Conservation (phyloP, 108 stramenopile species). For the Aureococcus anophagefferens region DNA sequence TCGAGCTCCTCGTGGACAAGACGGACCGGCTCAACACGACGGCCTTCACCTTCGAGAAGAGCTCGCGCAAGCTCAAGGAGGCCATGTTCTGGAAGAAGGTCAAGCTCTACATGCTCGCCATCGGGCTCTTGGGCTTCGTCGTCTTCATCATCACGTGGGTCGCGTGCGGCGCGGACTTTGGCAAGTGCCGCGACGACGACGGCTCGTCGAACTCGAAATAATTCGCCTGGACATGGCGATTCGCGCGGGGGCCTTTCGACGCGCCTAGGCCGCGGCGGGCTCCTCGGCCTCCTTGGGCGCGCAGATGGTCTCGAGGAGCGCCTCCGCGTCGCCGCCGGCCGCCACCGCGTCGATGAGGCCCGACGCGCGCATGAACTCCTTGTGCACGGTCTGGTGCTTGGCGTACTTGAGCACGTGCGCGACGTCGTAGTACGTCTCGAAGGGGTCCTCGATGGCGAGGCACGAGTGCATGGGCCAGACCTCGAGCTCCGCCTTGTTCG, state of each 20-base stretch:
- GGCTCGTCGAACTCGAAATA: too few species aligned
- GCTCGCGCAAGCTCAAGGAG: slow-evolving; percentile 4
- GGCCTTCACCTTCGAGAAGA: slow-evolving; percentile 25
- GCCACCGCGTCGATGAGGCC: background rate
- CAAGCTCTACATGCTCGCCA: slow-evolving; percentile 15
- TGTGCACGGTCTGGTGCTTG: slow-evolving; percentile 60
- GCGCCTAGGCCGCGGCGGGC: too few species aligned
- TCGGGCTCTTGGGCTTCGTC: slow-evolving; percentile 8
- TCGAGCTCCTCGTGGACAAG: slow-evolving; percentile 56
- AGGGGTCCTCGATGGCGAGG: slow-evolving; percentile 96
- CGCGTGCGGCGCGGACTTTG: background rate
- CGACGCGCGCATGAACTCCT: slow-evolving; percentile 43
- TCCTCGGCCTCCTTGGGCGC: background rate
- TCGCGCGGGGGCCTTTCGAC: too few species aligned
- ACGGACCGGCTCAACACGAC: slow-evolving; percentile 23
- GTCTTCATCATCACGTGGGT: slow-evolving; percentile 15
- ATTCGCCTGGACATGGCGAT: too few species aligned
- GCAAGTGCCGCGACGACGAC: background rate
- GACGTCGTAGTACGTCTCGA: slow-evolving; percentile 97
- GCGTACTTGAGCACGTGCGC: slow-evolving; percentile 89
- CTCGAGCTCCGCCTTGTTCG: slow-evolving; percentile 80
- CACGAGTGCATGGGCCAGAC: slow-evolving; percentile 78
- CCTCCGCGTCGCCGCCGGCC: background rate
- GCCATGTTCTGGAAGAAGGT: slow-evolving; percentile 30
- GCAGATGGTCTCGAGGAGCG: background rate